Conservation (phyloP, 371 early-diverging fungal genomes). For the Circinella minor region DNA sequence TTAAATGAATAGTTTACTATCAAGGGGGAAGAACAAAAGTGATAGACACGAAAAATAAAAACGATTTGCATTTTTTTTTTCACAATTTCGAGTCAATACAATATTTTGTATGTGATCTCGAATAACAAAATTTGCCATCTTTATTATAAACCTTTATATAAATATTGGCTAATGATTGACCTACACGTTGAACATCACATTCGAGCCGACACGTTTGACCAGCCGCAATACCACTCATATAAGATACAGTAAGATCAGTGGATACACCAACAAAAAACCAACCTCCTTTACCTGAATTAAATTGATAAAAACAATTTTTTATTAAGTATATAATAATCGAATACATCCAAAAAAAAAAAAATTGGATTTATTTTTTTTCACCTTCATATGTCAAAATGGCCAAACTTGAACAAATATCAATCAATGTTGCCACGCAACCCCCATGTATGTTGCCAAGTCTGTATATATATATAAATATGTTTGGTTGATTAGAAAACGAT, state of each 20-base stretch:
- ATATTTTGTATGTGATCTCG: constrained; percentile 48
- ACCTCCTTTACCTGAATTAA: constrained; percentile 20
- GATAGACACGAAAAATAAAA: no score
- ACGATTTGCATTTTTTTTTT: background rate
- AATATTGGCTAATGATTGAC: constrained; percentile 39
- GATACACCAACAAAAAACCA: constrained; percentile 45
- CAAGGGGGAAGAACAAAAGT: no score
- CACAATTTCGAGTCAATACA: constrained; percentile 39
- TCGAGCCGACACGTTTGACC: constrained; percentile 38
- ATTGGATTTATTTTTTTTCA: constrained; percentile 12
- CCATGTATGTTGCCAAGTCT: constrained; percentile 47
- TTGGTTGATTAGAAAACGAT: no score
- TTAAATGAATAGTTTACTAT: no score
- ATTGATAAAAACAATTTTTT: no score
- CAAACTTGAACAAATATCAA: constrained; percentile 52
- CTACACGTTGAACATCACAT: constrained; percentile 42
- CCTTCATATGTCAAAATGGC: constrained; percentile 31
- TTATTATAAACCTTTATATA: constrained; percentile 42
- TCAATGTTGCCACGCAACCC: constrained; percentile 49
- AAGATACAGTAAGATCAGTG: constrained; percentile 40
- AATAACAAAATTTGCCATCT: constrained; percentile 34
- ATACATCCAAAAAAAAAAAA: background rate
- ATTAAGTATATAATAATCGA: background rate
- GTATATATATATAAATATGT: background rate
- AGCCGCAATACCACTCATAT: constrained; percentile 34